Evolutionary conservation across 176 grass and related monocot species (phyloP), one percentile per base, ranked within the genome.

Genomic region (Aegilops tauschii): DNA sequence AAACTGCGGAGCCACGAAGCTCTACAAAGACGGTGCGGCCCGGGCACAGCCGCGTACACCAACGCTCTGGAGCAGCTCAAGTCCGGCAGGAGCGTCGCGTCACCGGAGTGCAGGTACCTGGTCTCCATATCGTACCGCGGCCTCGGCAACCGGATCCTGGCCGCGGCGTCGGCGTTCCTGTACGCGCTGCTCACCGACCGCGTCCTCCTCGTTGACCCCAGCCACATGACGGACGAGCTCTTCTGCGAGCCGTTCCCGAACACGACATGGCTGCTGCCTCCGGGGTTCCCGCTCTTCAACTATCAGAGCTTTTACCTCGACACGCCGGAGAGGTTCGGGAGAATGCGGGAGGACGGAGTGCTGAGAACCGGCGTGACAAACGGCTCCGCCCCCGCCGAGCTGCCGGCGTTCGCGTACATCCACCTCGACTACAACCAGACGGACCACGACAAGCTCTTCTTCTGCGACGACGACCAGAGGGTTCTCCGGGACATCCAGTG

Each of bases 171-270:
- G 8, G 47, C 83, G 5, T 92, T 92, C 84, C 79, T 92, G 5
- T 92, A 89, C 52, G 70, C 87, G 9, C 42, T 89, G 40, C 90
- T 92, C 71, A 92, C 84, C 13, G 36, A 81, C 31, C 80, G 83
- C 39, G 91, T 90, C 13, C 61, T 92, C 23, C 78, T 92, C 13
- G 28, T 92, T 67, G 77, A 92, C 61, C 45, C 79, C 6, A 59
- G 59, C 45, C 31, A 12, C 5, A 76, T 73, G 37, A 71, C 90
- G 67, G 28, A 23, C 12, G 94, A 86, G 66, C 39, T 96, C 11
- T 85, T 95, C 81, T 95, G 94, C 49, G 91, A 95, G 83, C 90
- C 93, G 1, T 92, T 95, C 77, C 83, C 35, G 2, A 87, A 80
- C 20, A 87, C 91, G 12, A 61, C 93, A 3, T 95, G 93, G 93